A percentile compares a stretch with the other conserved stretches of the same genome.
Evolutionary conservation across 2,329 filamentous ascomycete genomes (phyloP).

Genomic region (Sphaceloma murrayae): DNA sequence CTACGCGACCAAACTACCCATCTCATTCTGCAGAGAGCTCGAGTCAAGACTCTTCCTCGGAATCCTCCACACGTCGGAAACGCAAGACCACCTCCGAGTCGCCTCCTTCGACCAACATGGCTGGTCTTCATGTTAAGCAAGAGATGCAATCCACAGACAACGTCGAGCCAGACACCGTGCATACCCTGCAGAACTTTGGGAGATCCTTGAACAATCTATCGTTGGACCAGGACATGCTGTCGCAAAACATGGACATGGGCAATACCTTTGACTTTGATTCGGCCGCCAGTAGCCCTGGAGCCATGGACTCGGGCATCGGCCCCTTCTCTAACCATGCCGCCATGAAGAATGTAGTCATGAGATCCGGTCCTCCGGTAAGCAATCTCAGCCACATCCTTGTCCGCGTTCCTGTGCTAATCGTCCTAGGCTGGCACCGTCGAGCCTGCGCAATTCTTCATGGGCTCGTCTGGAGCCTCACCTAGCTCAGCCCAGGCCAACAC

Average conservation of each 20-base stretch:
- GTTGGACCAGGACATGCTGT: slow-evolving; percentile 29
- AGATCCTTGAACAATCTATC: slow-evolving; percentile 28
- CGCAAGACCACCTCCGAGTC: slow-evolving; percentile 33
- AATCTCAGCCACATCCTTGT: no score
- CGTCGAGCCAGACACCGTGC: slow-evolving; percentile 21
- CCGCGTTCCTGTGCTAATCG: not conserved
- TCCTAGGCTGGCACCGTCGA: slow-evolving; percentile 19
- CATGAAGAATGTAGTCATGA: slow-evolving; percentile 8
- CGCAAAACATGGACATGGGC: slow-evolving; percentile 38
- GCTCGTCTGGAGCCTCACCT: slow-evolving; percentile 18
- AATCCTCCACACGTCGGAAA: slow-evolving; percentile 33
- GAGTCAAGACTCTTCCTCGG: slow-evolving; percentile 35
- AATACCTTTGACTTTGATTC: slow-evolving; percentile 50
- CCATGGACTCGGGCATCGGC: slow-evolving; percentile 19
- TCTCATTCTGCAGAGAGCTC: slow-evolving; percentile 33
- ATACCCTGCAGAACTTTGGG: slow-evolving; percentile 24
- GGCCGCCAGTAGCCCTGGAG: slow-evolving; percentile 46
- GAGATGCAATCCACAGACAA: slow-evolving; percentile 24
- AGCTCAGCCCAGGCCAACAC: slow-evolving; percentile 18
- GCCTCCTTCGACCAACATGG: slow-evolving; percentile 24
- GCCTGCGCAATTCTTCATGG: slow-evolving; percentile 20
- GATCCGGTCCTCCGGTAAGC: slow-evolving; percentile 18
- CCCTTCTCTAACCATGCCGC: slow-evolving; percentile 17
- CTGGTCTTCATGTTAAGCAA: slow-evolving; percentile 21
- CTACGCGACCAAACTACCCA: slow-evolving; percentile 20